Evolutionary conservation across 345 rosid species (phyloP).

Genomic region (Psidium guajava): DNA sequence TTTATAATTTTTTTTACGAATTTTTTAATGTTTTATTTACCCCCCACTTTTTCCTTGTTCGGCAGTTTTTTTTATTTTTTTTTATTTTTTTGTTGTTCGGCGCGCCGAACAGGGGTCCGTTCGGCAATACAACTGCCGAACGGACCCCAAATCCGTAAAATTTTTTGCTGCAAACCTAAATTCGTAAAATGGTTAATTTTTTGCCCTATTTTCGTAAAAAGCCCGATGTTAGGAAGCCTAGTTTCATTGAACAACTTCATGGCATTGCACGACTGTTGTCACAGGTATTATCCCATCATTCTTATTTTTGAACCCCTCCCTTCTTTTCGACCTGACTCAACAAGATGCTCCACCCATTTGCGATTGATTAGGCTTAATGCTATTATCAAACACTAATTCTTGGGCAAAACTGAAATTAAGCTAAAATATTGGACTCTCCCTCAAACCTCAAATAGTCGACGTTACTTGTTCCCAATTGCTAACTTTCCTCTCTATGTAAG

Average conservation of each 20-base stretch:
- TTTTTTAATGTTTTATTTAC: too few relatives aligned
- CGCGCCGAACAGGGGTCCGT: too few relatives aligned
- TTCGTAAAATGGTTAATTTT: too few relatives aligned
- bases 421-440: background rate
- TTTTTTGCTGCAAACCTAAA: too few relatives aligned
- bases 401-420: background rate
- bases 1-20: too few relatives aligned
- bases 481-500: background rate
- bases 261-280: slow-evolving; percentile 75
- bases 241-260: slow-evolving; percentile 62
- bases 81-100: too few relatives aligned
- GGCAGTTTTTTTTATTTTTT: too few relatives aligned
- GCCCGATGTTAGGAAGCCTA: slow-evolving; percentile 45
- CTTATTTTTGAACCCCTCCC: background rate
- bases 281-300: slow-evolving; percentile 19
- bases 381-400: background rate
- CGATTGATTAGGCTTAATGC: background rate
- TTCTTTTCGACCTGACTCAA: background rate
- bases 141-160: too few relatives aligned
- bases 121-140: too few relatives aligned
- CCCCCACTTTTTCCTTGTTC: too few relatives aligned
- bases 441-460: background rate
- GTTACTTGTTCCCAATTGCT: background rate
- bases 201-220: too few relatives aligned
- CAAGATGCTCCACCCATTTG: background rate